Conservation (phyloP, 768 basidiomycete genomes). For the Dictyophora rubrovolvata region DNA sequence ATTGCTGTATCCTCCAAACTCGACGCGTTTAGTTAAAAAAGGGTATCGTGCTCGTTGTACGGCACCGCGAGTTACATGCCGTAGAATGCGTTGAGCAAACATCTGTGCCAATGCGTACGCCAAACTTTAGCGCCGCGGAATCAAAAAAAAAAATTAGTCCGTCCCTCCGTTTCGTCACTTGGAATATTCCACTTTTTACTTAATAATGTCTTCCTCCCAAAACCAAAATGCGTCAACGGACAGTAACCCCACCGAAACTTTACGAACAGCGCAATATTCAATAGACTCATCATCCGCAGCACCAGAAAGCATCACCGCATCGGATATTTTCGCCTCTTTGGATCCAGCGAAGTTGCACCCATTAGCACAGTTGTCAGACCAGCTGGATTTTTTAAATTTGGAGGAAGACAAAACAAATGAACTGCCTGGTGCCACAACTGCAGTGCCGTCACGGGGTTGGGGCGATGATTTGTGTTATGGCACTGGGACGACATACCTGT, state of each 20-base stretch:
- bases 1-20: background rate
- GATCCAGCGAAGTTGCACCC: slow-evolving; percentile 93
- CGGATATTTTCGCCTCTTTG: slow-evolving; percentile 81
- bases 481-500: slow-evolving; percentile 96
- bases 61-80: background rate
- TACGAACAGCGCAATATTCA: slow-evolving; percentile 41
- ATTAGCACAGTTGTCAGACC: slow-evolving; percentile 82
- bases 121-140: background rate
- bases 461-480: slow-evolving; percentile 99
- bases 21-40: background rate
- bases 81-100: background rate
- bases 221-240: slow-evolving; percentile 23
- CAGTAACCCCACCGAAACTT: slow-evolving; percentile 34
- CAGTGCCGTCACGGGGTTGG: slow-evolving; percentile 94
- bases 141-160: background rate
- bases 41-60: background rate
- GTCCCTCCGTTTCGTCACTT: background rate
- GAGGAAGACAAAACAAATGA: slow-evolving; percentile 95
- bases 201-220: slow-evolving; percentile 20
- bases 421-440: slow-evolving; percentile 81
- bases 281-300: slow-evolving; percentile 27
- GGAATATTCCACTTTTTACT: background rate
- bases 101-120: background rate
- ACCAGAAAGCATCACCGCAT: slow-evolving; percentile 61
- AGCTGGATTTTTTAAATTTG: slow-evolving; percentile 89